Conservation (phyloP, 768 basidiomycete genomes). For the Xanthoconium purpureum region DNA sequence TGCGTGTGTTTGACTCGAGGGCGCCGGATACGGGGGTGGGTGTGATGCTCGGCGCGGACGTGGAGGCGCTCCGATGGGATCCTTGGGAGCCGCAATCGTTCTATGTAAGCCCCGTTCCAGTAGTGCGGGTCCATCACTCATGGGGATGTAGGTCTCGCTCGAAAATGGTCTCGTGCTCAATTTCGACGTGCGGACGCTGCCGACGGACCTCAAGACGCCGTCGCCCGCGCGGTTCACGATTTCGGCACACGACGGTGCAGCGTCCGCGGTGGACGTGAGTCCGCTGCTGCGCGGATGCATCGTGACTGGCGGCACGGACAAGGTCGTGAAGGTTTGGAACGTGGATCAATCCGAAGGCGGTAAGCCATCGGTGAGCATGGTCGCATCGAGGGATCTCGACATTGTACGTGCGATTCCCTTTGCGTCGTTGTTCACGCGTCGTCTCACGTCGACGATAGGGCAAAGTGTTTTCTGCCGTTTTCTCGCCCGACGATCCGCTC, state of each 20-base stretch:
- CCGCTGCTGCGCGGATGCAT: conserved; percentile 87
- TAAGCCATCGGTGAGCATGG: conserved; percentile 77
- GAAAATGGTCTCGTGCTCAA: conserved; percentile 94
- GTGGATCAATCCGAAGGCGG: conserved; percentile 61
- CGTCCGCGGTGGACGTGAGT: conserved; percentile 86
- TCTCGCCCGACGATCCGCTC: conserved; percentile 93
- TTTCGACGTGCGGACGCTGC: conserved; percentile 84
- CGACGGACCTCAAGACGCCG: conserved; percentile 60
- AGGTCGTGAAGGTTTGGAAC: conserved; percentile 96
- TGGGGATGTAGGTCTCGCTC: conserved; percentile 69
- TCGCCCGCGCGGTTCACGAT: conserved; percentile 83
- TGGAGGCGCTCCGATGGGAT: conserved; percentile 94
- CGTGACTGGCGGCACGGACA: conserved; percentile 93
- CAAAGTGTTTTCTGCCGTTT: conserved; percentile 89
- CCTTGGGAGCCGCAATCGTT: conserved; percentile 88
- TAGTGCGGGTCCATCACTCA: background rate
- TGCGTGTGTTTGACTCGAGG: conserved; percentile 91
- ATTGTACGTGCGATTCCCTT: conserved; percentile 55
- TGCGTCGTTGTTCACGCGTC: background rate
- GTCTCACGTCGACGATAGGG: conserved; percentile 51
- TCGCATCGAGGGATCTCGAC: conserved; percentile 85
- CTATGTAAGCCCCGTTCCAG: conserved; percentile 57
- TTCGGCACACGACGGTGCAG: conserved; percentile 89
- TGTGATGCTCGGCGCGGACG: conserved; percentile 85
- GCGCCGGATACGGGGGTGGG: conserved; percentile 80